These are phyloP conservation scores for Colletotrichum echinochloae DNA, from an alignment of 2,329 filamentous ascomycete species.

Conservation along the genomic window DNA sequence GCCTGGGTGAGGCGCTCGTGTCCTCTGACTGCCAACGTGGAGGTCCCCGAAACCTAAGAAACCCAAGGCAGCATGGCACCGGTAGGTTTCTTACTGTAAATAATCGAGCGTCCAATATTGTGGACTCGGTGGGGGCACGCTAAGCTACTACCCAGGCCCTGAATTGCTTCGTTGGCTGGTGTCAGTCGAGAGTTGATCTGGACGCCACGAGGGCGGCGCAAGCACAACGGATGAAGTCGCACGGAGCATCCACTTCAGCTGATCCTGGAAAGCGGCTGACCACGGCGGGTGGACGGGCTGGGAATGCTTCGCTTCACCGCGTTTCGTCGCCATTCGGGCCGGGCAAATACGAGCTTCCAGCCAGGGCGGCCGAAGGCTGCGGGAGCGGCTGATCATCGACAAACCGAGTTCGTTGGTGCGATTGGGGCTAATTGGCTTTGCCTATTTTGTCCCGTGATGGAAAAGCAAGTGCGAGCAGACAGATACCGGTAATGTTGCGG, in stretches of 20 bases:
- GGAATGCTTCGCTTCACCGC: constrained; percentile 1
- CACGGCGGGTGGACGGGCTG: background rate
- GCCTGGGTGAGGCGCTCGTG: background rate
- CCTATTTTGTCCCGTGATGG: background rate
- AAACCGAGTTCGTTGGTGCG: background rate
- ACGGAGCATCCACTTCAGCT: constrained; percentile 7
- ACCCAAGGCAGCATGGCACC: too few relatives aligned
- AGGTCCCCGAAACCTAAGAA: too few relatives aligned
- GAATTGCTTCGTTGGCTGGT: constrained; percentile 6
- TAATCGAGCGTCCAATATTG: background rate
- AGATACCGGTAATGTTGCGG: constrained; percentile 13
- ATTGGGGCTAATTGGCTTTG: background rate
- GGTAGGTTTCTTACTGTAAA: constrained; percentile 21
- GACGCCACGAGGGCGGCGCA: background rate
- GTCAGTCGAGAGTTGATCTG: background rate
- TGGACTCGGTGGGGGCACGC: background rate
- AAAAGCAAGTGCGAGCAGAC: background rate
- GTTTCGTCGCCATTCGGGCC: constrained; percentile 23
- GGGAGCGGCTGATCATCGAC: constrained; percentile 4
- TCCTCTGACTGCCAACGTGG: too few relatives aligned
- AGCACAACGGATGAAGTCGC: constrained; percentile 1
- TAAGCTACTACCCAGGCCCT: background rate
- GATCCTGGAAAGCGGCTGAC: background rate
- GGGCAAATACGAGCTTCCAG: background rate
- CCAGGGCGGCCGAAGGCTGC: background rate